A percentile compares a stretch with the other conserved stretches of the same genome.
Evolutionary conservation across 108 stramenopile species (phyloP).

Genomic region (Skeletonema grethae): DNA sequence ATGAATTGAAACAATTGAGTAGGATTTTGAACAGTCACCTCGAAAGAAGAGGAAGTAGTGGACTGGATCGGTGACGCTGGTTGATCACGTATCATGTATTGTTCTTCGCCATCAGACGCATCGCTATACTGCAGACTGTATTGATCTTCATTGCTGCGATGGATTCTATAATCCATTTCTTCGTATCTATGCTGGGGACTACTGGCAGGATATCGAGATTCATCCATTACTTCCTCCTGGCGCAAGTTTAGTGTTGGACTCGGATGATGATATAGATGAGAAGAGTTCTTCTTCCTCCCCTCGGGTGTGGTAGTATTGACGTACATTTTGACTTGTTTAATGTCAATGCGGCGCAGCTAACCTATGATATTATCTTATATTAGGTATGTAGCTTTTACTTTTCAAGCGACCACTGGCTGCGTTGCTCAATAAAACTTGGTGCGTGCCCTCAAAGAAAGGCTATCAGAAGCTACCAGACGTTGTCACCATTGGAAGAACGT

Average conservation of each 20-base stretch:
- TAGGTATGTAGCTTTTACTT: neutral
- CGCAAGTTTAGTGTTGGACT: neutral
- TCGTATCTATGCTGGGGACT: neutral
- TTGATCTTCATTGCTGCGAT: neutral
- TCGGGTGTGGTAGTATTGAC: neutral
- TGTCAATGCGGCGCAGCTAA: too few relatives aligned
- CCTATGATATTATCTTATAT: too few relatives aligned
- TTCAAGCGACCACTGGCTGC: too few relatives aligned
- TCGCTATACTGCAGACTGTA: neutral
- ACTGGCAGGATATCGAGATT: neutral
- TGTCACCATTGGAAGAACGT: neutral
- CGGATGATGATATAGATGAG: neutral
- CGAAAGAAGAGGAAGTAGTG: neutral
- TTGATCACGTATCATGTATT: neutral
- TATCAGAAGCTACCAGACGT: too few relatives aligned
- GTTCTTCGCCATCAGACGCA: neutral
- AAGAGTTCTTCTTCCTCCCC: neutral
- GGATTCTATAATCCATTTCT: neutral
- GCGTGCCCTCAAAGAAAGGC: too few relatives aligned
- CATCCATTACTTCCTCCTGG: neutral
- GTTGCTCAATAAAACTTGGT: too few relatives aligned
- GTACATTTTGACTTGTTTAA: neutral
- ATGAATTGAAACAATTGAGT: slow-evolving; percentile 17
- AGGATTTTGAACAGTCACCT: slow-evolving; percentile 7
- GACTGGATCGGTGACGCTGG: neutral